Base-by-base conservation (phyloP, 2,329 filamentous ascomycete species). In the Tympanopsis confertula region DNA sequence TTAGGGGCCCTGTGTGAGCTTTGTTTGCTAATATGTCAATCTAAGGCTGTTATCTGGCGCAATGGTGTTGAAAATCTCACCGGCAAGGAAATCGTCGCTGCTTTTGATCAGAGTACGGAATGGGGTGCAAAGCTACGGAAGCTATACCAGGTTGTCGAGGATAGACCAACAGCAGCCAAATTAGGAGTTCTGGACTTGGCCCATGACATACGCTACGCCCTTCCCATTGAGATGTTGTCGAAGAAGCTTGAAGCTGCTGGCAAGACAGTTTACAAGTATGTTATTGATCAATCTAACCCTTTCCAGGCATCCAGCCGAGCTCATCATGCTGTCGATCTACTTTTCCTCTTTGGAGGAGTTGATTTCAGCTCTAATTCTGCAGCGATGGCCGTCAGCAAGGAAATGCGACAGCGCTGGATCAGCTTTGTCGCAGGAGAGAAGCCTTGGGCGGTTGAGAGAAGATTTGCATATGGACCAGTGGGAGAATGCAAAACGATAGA, bases 321-420 rank as follows among this genome's bases (percentile, higher is more conserved):
- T 2, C 65, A 69, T 28, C 65, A 69, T 40, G 65, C 60, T 0
- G 59, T 69, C 2, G 65, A 69, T 42, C 46, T 69, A 3, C 40
- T 68, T 2, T 56, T 65, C 5, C 44, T 68, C 0, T 69, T 68
- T 19, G 61, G 54, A 0, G 57, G 57, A 0, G 44, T 63, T 3
- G 58, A 64, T 38, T 39, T 64, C 0, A 49, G 50, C 0, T 56
- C 56, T 17, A 54, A 56, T 2, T 50, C 49, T 1, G 45, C 50
- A 2, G 61, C 62, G 3, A 44, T 55, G 3, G 39, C 35, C 0
- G 51, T 59, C 12, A 54, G 58, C 0, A 37, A 46, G 19, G 52
- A 57, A 5, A 58, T 67, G 56, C 54, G 61, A n/a, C 46, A 46
- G 12, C 45, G 53, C 3, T 66, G 62, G 62, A 51, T 62, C 13